These are phyloP conservation scores for Vanrija pseudolonga DNA, from an alignment of 1,284 basidiomycete genomes.

Conservation along the genomic window DNA sequence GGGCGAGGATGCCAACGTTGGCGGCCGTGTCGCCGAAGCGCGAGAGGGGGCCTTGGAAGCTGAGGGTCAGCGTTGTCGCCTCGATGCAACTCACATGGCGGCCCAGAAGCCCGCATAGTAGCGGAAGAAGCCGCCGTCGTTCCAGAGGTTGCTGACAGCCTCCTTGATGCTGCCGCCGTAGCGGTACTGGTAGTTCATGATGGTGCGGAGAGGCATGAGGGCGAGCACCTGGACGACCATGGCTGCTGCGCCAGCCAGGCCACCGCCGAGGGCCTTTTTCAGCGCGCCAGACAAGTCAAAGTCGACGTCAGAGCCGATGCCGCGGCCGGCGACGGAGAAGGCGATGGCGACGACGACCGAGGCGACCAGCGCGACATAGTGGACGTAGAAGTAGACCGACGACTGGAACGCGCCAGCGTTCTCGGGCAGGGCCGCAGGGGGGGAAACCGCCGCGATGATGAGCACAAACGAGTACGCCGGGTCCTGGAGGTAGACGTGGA, in stretches of 20 bases:
- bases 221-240: slow-evolving; percentile 85
- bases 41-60: slow-evolving; percentile 48
- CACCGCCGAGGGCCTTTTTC: slow-evolving; percentile 75
- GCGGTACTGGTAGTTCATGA: slow-evolving; percentile 78
- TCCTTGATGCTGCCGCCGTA: slow-evolving; percentile 70
- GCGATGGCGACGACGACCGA: slow-evolving; percentile 34
- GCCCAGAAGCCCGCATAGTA: slow-evolving; percentile 79
- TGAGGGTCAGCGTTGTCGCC: slow-evolving; percentile 7
- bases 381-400: slow-evolving; percentile 29
- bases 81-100: slow-evolving; percentile 65
- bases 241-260: slow-evolving; percentile 74
- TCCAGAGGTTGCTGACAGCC: slow-evolving; percentile 64
- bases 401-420: slow-evolving; percentile 32
- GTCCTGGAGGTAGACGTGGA: slow-evolving; percentile 35
- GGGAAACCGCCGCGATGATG: slow-evolving; percentile 30
- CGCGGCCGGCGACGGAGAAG: slow-evolving; percentile 34
- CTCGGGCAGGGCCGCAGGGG: slow-evolving; percentile 26
- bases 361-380: slow-evolving; percentile 29
- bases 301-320: slow-evolving; percentile 51
- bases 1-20: slow-evolving; percentile 45
- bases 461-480: slow-evolving; percentile 43
- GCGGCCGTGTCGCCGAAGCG: slow-evolving; percentile 81
- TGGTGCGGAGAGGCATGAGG: slow-evolving; percentile 68
- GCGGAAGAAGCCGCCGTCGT: slow-evolving; percentile 70
- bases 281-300: slow-evolving; percentile 73